These are phyloP conservation scores for Fusarium sulawesiense DNA, from an alignment of 2,329 filamentous ascomycete species.

Conservation along the genomic window DNA sequence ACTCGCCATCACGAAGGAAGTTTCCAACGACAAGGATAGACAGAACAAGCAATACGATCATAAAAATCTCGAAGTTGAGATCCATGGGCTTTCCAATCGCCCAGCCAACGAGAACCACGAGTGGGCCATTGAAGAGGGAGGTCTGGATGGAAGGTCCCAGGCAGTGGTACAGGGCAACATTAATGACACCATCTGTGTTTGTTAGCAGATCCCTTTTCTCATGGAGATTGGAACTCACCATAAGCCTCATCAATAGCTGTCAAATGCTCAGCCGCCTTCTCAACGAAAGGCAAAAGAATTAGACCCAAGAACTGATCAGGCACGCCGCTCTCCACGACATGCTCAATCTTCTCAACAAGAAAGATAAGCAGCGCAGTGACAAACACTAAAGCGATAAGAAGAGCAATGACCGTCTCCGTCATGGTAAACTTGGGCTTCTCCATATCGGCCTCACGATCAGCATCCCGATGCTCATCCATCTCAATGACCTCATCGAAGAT, in stretches of 20 bases:
- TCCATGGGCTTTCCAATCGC: slow-evolving; percentile 72
- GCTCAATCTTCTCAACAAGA: slow-evolving; percentile 73
- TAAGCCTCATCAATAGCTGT: slow-evolving; percentile 78
- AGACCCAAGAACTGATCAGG: slow-evolving; percentile 59
- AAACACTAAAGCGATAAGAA: slow-evolving; percentile 65
- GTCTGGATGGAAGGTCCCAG: slow-evolving; percentile 81
- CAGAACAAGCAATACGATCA: slow-evolving; percentile 78
- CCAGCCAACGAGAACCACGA: slow-evolving; percentile 79
- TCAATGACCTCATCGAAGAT: slow-evolving; percentile 70
- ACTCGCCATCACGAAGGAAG: slow-evolving; percentile 79
- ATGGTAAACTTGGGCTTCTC: slow-evolving; percentile 73
- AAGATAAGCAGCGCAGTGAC: slow-evolving; percentile 75
- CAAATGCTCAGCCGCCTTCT: slow-evolving; percentile 77
- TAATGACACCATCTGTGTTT: slow-evolving; percentile 67
- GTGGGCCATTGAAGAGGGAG: slow-evolving; percentile 77
- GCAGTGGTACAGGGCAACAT: slow-evolving; percentile 77
- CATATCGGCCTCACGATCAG: slow-evolving; percentile 67
- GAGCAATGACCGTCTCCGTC: slow-evolving; percentile 70
- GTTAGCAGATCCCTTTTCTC: background rate
- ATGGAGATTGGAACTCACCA: slow-evolving; percentile 41
- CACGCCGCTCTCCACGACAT: slow-evolving; percentile 53
- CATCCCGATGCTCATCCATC: slow-evolving; percentile 62
- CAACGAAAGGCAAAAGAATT: slow-evolving; percentile 74
- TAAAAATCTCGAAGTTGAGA: slow-evolving; percentile 81
- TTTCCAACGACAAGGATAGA: slow-evolving; percentile 80